Evolutionary conservation across 768 basidiomycete genomes (phyloP), one percentile per base, ranked within the genome.

Genomic region (Boletus sp.): DNA sequence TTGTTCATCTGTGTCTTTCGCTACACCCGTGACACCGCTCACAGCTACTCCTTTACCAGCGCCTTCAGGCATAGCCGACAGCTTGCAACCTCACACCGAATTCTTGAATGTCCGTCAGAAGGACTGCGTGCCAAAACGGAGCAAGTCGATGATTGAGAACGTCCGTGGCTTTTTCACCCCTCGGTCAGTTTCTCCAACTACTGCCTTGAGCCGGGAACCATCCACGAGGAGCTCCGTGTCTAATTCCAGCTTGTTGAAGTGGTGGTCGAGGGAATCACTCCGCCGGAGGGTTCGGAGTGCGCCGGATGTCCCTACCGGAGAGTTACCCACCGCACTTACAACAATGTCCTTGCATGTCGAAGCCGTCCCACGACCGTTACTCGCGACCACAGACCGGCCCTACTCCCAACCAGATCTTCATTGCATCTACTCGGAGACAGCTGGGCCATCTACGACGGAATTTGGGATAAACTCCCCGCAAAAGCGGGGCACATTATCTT

Each of bases 101-200:
- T 68, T 64, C 48, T 65, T 59, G 70, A 56, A 54, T 41, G 59
- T 56, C 29, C 61, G 48, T 47, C 66, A 50, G 42, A 63, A 61
- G n/a, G 61, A 61, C 46, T 71, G 54, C 48, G 62, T 59, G 28
- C 79, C 78, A 11, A 78, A 78, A 59, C 75, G 79, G 41, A 72
- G 77, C 49, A 75, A 79, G 29, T 85, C 83, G 14, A 77, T 89
- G 70, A 80, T 84, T 47, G 83, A 80, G 60, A 86, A 83, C 61
- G 82, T 89, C 54, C 81, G 78, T 62, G 82, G 77, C 18, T 75
- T 89, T 51, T 87, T 89, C 62, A 71, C 76, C 29, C 74, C 82
- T 50, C 80, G 79, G 1, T 70, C 82, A 5, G 55, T 65, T 14
- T 78, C 81, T 15, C 75, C 81, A 6, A 64, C 72, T 45, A 60